Percentiles rank a stretch among this genome's conserved stretches.
Conservation (phyloP, 2,329 filamentous ascomycete species). For the Verticillium longisporum region DNA sequence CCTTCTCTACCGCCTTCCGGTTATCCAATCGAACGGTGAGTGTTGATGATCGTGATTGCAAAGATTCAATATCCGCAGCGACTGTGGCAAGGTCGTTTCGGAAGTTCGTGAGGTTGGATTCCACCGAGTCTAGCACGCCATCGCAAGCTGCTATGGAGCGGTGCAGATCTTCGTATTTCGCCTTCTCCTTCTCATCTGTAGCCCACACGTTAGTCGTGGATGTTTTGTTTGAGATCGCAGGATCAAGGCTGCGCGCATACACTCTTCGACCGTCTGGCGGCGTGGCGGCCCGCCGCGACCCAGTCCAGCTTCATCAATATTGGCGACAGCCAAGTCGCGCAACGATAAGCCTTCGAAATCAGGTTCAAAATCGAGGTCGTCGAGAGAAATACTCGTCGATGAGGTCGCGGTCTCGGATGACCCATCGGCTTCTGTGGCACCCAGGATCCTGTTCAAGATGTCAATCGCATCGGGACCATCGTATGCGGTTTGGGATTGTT, state of each 20-base stretch:
- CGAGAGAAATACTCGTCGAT: conserved; percentile 29
- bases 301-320: conserved; percentile 15
- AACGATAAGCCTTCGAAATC: conserved; percentile 76
- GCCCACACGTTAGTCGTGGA: conserved; percentile 3
- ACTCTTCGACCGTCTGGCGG: conserved; percentile 63
- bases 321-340: conserved; percentile 55
- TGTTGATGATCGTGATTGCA: conserved; percentile 79
- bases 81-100: conserved; percentile 88
- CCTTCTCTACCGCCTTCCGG: conserved; percentile 79
- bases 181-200: conserved; percentile 69
- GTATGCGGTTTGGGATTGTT: conserved; percentile 44
- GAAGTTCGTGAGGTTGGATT: conserved; percentile 86
- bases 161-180: conserved; percentile 86
- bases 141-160: conserved; percentile 86
- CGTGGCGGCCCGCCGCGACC: conserved; percentile 29
- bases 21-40: conserved; percentile 84
- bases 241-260: conserved; percentile 38
- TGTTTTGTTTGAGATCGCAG: neutral
- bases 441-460: conserved; percentile 50
- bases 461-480: conserved; percentile 64
- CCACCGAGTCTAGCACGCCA: conserved; percentile 86
- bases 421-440: conserved; percentile 14
- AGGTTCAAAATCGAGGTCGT: conserved; percentile 57
- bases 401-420: conserved; percentile 8
- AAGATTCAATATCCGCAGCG: conserved; percentile 88